phyloP scores from a whole-genome alignment of 352 stramenopile species.

The Phytophthora hybrid region DNA sequence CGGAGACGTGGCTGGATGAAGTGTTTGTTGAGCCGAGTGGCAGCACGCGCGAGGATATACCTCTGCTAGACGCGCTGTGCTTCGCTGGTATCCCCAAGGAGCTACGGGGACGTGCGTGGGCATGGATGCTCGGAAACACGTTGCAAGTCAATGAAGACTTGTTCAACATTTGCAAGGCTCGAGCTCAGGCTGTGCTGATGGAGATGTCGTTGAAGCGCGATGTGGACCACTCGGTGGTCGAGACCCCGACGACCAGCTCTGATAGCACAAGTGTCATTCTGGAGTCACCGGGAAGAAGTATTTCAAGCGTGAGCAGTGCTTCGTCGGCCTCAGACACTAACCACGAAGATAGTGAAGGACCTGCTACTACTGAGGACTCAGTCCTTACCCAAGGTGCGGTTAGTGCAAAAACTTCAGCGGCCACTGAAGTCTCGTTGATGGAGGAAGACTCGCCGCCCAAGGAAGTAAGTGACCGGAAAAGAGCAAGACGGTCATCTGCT shows the following conservation, averaged over 20 bases:
- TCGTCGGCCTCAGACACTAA: constrained; percentile 37
- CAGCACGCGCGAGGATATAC: constrained; percentile 36
- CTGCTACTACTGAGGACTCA: constrained; percentile 11
- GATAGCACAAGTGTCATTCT: constrained; percentile 31
- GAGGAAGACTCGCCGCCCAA: not conserved
- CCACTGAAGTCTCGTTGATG: constrained; percentile 3
- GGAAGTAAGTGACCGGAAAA: constrained; percentile 28
- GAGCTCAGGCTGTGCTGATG: constrained; percentile 74
- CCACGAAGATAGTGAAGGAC: constrained; percentile 24
- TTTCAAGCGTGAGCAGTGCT: constrained; percentile 43
- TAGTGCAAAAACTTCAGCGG: not conserved
- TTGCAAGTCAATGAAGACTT: constrained; percentile 89
- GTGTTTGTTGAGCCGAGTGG: constrained; percentile 54
- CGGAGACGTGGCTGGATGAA: constrained; percentile 78
- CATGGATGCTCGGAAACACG: constrained; percentile 82
- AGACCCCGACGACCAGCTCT: constrained; percentile 33
- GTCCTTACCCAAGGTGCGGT: not conserved
- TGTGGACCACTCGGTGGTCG: constrained; percentile 43
- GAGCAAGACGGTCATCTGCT: constrained; percentile 40
- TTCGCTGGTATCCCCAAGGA: constrained; percentile 89
- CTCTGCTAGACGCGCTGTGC: constrained; percentile 70
- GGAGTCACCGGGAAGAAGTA: constrained; percentile 37
- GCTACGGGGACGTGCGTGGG: constrained; percentile 79
- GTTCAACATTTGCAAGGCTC: constrained; percentile 82
- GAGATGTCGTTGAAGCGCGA: constrained; percentile 83